A percentile compares a stretch with the other conserved stretches of the same genome.
Evolutionary conservation across 192 early-diverging fungal genomes (phyloP).

Genomic region (Rhizoclosmatium globosum): DNA sequence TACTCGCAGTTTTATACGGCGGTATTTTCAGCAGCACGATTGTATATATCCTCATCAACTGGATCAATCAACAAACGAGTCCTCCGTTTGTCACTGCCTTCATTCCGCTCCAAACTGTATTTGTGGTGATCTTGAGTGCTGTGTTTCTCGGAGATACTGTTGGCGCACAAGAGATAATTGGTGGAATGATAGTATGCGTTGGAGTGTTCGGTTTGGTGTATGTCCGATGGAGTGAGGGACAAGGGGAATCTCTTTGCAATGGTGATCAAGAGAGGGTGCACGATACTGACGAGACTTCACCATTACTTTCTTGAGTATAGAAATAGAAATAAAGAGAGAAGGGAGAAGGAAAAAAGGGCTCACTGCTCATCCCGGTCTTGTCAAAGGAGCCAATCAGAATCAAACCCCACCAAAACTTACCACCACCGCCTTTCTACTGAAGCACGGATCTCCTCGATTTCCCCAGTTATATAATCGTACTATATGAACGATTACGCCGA

Average conservation of each 20-base stretch:
- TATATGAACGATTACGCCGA: too few relatives aligned
- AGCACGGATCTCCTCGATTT: too few relatives aligned
- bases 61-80: not conserved
- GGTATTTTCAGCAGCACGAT: not conserved
- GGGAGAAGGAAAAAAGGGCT: too few relatives aligned
- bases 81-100: conserved; percentile 7
- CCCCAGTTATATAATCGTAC: too few relatives aligned
- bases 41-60: conserved; percentile 11
- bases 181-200: not conserved
- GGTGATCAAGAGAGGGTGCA: not conserved
- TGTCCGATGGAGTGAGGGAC: not conserved
- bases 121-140: not conserved
- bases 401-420: too few relatives aligned
- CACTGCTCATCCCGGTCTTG: too few relatives aligned
- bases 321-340: too few relatives aligned
- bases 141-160: not conserved
- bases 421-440: too few relatives aligned
- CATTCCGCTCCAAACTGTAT: not conserved
- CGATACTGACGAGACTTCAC: too few relatives aligned
- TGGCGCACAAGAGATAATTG: not conserved
- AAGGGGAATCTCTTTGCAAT: not conserved
- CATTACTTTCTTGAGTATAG: too few relatives aligned
- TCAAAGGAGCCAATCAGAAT: too few relatives aligned
- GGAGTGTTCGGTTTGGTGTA: not conserved
- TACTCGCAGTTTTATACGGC: not conserved